Evolutionary conservation across 208 protist species (phyloP), one percentile per base, ranked within the genome.

Genomic region (Leishmania arabica): DNA sequence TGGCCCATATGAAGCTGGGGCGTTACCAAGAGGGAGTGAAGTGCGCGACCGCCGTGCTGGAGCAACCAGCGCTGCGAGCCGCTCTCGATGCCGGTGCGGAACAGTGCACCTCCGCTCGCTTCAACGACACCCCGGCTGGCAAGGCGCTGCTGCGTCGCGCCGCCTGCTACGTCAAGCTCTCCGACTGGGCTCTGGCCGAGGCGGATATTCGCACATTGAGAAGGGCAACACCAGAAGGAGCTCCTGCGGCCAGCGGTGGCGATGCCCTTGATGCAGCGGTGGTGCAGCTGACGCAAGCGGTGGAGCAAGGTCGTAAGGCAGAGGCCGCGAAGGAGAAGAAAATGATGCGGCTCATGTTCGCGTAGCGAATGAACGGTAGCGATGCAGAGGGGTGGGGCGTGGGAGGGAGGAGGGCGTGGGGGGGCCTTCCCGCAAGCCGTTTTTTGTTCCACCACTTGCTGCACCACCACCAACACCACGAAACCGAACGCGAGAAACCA

Each of bases 101-200:
- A 2, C 0, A 45, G 2, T 75, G 45, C n/a, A 65, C 62, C 27
- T n/a, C 78, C 34, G n/a, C 45, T 49, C 53, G 24, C 8, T 73
- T 64, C 27, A 81, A 64, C 21, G 62, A 56, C 60, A 83, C 79
- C n/a, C 73, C 84, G 42, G 31, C 80, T 56, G 73, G 54, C 9
- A 95, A 94, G 81, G 93, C 92, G n/a, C 83, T 94, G 68, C 83
- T 93, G 70, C 88, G 93, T 5, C 91, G 93, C 21, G 91, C 89
- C n/a, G 69, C 60, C 45, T 90, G 89, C 68, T 70, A 82, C 70
- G 69, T 91, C 13, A 53, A 77, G 37, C 84, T 93, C 21, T 77
- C 65, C 1, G 68, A 89, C 1, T 86, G 81, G 73, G 80, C 78
- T 2, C 62, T 69, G 37, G 93, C 89, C 42, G 87, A 89, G 75